Evolutionary conservation across 2,329 filamentous ascomycete genomes (phyloP).

Genomic region (Colletotrichum musae): DNA sequence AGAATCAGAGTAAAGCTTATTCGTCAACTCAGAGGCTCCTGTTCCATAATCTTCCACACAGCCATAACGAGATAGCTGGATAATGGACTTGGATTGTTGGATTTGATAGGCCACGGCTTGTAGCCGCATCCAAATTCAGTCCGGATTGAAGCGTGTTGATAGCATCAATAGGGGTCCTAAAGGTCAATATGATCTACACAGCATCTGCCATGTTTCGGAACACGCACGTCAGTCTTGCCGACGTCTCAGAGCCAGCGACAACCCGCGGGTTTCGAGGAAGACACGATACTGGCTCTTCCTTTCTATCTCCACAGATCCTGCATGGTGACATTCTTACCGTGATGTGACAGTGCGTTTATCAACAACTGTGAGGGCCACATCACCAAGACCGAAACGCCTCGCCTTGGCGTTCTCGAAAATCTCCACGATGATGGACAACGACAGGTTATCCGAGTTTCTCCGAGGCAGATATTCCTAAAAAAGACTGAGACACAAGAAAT

Average conservation of each 20-base stretch:
- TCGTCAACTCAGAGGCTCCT: background rate
- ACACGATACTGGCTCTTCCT: too few species aligned
- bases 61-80: background rate
- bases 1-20: slow-evolving; percentile 2
- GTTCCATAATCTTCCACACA: background rate
- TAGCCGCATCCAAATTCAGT: background rate
- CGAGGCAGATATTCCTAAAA: background rate
- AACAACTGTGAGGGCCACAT: slow-evolving; percentile 32
- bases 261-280: slow-evolving; percentile 4
- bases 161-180: background rate
- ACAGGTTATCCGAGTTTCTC: background rate
- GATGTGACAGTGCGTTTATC: background rate
- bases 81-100: background rate
- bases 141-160: background rate
- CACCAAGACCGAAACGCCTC: background rate
- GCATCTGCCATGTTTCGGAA: slow-evolving; percentile 17
- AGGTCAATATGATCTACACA: background rate
- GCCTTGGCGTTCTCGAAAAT: background rate
- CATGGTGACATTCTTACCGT: slow-evolving; percentile 39
- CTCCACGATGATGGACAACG: background rate
- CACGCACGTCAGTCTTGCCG: background rate
- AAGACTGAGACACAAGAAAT: background rate
- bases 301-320: slow-evolving; percentile 3
- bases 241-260: background rate
- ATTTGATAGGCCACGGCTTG: too few species aligned